Percentiles rank a stretch among this genome's conserved stretches.
Evolutionary conservation across 2,329 filamentous ascomycete genomes (phyloP).

Genomic region (Beauveria rudraprayagi): DNA sequence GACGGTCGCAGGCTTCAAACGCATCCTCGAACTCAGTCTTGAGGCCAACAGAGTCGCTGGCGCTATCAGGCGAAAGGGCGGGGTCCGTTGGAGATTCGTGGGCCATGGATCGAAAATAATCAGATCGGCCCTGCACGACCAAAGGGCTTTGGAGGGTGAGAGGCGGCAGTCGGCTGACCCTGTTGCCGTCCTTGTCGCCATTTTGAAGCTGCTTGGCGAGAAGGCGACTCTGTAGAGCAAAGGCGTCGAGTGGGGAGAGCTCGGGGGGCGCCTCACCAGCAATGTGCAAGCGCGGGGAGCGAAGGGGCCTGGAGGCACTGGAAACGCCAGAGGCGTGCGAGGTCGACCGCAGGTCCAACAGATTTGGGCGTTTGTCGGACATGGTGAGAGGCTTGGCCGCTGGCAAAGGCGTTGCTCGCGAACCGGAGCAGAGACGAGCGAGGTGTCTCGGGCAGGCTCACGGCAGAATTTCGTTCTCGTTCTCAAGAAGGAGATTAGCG

Average conservation of each 20-base stretch:
- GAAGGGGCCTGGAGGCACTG: slow-evolving; percentile 33
- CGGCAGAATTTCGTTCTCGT: neutral
- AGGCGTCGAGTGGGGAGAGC: slow-evolving; percentile 88
- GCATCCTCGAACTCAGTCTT: slow-evolving; percentile 52
- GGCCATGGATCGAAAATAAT: slow-evolving; percentile 71
- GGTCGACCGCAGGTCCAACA: slow-evolving; percentile 49
- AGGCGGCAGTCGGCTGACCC: slow-evolving; percentile 79
- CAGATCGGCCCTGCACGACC: slow-evolving; percentile 63
- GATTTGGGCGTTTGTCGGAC: slow-evolving; percentile 39
- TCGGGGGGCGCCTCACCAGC: slow-evolving; percentile 80
- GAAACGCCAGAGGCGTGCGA: slow-evolving; percentile 5
- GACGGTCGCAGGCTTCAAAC: slow-evolving; percentile 43
- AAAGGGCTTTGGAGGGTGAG: slow-evolving; percentile 76
- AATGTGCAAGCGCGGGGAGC: slow-evolving; percentile 68
- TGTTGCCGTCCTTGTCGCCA: slow-evolving; percentile 61
- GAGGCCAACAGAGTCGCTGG: slow-evolving; percentile 35
- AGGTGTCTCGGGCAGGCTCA: neutral
- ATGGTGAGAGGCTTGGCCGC: neutral
- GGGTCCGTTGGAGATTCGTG: slow-evolving; percentile 32
- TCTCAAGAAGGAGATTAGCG: neutral
- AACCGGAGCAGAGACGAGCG: neutral
- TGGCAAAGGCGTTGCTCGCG: neutral
- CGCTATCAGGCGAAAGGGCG: slow-evolving; percentile 16
- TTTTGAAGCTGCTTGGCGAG: slow-evolving; percentile 83
- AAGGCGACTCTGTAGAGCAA: slow-evolving; percentile 82